phyloP scores from a whole-genome alignment of 495 filamentous ascomycete genomes.

The Hyaloscypha variabilis region DNA sequence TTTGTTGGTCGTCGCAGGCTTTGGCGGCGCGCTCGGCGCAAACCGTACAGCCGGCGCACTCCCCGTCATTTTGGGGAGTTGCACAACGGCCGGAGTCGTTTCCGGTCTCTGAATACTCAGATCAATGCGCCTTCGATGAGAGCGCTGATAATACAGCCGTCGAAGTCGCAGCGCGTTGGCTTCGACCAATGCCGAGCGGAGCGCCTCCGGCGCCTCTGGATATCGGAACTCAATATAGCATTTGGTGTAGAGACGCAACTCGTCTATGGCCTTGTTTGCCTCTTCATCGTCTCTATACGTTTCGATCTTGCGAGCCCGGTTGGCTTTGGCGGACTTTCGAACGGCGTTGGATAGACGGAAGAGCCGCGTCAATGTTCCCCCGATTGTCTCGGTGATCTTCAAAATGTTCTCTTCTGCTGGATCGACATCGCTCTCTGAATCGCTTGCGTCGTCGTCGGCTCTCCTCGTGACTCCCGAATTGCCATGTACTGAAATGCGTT shows the following conservation, averaged over 20 bases:
- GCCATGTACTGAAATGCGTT: conserved; percentile 2
- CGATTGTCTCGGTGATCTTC: background rate
- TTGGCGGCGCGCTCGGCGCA: background rate
- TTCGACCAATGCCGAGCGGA: conserved; percentile 1
- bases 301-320: background rate
- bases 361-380: background rate
- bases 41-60: background rate
- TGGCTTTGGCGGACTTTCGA: background rate
- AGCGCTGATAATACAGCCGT: background rate
- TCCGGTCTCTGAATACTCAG: background rate
- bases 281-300: background rate
- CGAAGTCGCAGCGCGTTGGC: conserved; percentile 6
- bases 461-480: background rate
- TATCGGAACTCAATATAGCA: background rate
- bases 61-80: background rate
- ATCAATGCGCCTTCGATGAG: background rate
- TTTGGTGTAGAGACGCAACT: background rate
- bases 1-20: background rate
- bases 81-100: background rate
- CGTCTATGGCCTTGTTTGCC: background rate
- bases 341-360: background rate
- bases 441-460: background rate
- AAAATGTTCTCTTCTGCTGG: background rate
- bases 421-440: background rate
- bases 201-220: background rate